Evolutionary conservation across 2,329 filamentous ascomycete genomes (phyloP).

Genomic region (Botrytis pseudocinerea): DNA sequence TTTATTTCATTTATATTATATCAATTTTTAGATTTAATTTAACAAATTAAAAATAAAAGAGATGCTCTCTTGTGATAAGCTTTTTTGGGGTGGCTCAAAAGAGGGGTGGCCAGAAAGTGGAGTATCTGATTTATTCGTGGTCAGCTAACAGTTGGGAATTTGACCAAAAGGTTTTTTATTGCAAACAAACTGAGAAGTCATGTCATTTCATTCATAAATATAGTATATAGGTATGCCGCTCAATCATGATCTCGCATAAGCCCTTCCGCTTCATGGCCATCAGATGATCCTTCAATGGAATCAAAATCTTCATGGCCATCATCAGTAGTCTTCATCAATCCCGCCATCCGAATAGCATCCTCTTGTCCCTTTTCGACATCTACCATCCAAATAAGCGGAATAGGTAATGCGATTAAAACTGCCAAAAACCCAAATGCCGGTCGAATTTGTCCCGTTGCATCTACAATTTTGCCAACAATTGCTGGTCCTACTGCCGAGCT

Average conservation of each 20-base stretch:
- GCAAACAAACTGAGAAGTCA: neutral
- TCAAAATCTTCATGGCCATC: conserved; percentile 21
- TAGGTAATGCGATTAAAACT: conserved; percentile 77
- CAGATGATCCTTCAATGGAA: conserved; percentile 16
- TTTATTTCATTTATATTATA: too few species aligned
- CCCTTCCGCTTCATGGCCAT: conserved; percentile 21
- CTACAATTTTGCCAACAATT: conserved; percentile 90
- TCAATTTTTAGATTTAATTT: too few species aligned
- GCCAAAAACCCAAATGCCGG: conserved; percentile 93
- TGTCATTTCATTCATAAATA: neutral
- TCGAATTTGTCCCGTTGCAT: conserved; percentile 75
- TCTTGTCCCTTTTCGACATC: conserved; percentile 76
- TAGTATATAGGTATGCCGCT: neutral
- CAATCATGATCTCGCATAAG: conserved; percentile 23
- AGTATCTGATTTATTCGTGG: neutral
- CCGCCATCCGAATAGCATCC: conserved; percentile 66
- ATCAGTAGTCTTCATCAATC: conserved; percentile 53
- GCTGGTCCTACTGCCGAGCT: conserved; percentile 91
- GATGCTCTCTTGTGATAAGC: too few species aligned
- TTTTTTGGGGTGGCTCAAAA: too few species aligned
- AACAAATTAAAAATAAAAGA: too few species aligned
- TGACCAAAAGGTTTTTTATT: neutral
- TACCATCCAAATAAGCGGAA: conserved; percentile 81
- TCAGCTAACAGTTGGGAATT: neutral
- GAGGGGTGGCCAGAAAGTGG: too few species aligned